Conservation (phyloP, 2,329 filamentous ascomycete species). For the Ilyonectria mors-panacis region DNA sequence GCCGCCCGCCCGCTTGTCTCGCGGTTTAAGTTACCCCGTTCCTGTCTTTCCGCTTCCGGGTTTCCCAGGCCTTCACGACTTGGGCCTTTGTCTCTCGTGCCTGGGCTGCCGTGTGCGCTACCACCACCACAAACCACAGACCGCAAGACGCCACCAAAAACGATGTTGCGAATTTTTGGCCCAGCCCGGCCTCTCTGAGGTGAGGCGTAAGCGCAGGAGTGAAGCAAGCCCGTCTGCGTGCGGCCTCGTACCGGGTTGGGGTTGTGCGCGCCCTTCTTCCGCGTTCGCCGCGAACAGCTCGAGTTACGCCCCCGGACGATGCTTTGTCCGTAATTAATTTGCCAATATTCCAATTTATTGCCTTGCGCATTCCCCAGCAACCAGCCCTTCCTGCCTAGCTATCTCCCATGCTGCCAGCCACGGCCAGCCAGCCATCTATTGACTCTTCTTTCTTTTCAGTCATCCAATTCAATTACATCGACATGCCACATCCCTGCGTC, state of each 20-base stretch:
- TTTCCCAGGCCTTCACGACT: slow-evolving; percentile 12
- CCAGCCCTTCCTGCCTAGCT: neutral
- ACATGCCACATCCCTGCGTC: slow-evolving; percentile 24
- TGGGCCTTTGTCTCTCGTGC: slow-evolving; percentile 11
- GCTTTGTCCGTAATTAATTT: slow-evolving; percentile 1
- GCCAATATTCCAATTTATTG: neutral
- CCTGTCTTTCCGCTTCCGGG: slow-evolving; percentile 2
- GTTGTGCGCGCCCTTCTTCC: neutral
- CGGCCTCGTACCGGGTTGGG: neutral
- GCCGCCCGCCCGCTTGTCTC: neutral
- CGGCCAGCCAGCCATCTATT: slow-evolving; percentile 16
- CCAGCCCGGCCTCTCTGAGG: slow-evolving; percentile 5
- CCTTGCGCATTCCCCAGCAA: slow-evolving; percentile 12
- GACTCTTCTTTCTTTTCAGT: slow-evolving; percentile 8
- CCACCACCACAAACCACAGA: neutral
- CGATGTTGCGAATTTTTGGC: neutral
- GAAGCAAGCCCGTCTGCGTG: neutral
- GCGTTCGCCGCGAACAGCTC: neutral
- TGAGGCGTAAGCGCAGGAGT: neutral
- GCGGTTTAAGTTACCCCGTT: neutral
- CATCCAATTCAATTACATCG: slow-evolving; percentile 8
- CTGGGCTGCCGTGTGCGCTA: slow-evolving; percentile 12
- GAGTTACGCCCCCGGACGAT: neutral
- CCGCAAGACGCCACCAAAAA: neutral
- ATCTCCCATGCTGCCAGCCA: neutral